These are phyloP conservation scores for Daldinia concentrica DNA, from an alignment of 495 filamentous ascomycete genomes.

Conservation along the genomic window DNA sequence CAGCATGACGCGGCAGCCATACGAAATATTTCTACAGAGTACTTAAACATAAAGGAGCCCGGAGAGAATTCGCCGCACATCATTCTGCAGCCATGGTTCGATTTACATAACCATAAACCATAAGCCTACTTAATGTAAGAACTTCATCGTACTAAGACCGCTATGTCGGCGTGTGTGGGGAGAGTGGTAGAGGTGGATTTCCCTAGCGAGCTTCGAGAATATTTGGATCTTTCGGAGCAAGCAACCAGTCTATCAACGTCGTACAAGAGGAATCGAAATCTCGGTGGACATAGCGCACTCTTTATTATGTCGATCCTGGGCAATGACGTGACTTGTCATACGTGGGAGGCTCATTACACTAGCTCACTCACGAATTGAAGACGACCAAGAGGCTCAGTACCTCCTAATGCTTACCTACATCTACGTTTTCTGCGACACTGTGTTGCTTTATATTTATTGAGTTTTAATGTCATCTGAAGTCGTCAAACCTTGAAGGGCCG, in stretches of 20 bases:
- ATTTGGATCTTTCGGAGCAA: constrained; percentile 14
- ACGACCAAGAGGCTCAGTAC: neutral
- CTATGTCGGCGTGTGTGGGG: constrained; percentile 9
- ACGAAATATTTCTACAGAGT: constrained; percentile 25
- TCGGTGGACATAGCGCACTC: constrained; percentile 16
- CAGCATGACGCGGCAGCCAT: constrained; percentile 41
- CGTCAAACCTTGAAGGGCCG: neutral
- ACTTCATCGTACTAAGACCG: constrained; percentile 18
- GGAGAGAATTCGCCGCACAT: constrained; percentile 38
- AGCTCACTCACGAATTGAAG: neutral
- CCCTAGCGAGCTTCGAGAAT: constrained; percentile 33
- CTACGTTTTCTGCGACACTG: neutral
- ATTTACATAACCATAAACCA: constrained; percentile 22
- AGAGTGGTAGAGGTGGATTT: constrained; percentile 9
- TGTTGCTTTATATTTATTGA: neutral
- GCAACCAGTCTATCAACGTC: constrained; percentile 13
- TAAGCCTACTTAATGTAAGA: no score
- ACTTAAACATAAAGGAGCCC: constrained; percentile 18
- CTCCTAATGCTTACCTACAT: neutral
- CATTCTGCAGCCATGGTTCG: constrained; percentile 39
- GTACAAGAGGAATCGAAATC: constrained; percentile 9
- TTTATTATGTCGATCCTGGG: neutral
- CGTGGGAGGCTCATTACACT: constrained; percentile 2
- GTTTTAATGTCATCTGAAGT: neutral
- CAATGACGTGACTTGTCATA: constrained; percentile 5